Percentiles rank a stretch among this genome's conserved stretches.
These are phyloP conservation scores for Stagonosporopsis rhizophila DNA, from an alignment of 2,329 filamentous ascomycete species.

Conservation along the genomic window DNA sequence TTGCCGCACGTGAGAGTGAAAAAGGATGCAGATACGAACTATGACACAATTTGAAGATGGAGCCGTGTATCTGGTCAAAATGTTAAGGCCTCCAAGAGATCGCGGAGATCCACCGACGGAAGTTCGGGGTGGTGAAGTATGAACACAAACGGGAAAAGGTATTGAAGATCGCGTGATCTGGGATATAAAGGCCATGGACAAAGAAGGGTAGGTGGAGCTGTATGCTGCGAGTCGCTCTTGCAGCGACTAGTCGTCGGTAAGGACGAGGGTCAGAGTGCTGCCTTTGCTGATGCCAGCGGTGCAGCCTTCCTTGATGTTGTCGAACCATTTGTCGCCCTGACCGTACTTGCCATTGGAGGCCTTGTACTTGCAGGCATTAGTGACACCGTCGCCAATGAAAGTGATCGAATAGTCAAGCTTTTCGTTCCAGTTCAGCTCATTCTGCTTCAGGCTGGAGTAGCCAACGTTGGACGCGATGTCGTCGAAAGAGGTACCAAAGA, in stretches of 20 bases:
- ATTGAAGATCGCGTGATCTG: slow-evolving; percentile 10
- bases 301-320: slow-evolving; percentile 67
- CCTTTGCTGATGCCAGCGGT: slow-evolving; percentile 56
- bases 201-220: background rate
- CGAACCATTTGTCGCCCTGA: slow-evolving; percentile 51
- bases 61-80: slow-evolving; percentile 2
- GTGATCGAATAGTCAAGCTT: slow-evolving; percentile 80
- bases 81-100: slow-evolving; percentile 20
- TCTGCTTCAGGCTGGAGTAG: slow-evolving; percentile 86
- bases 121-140: slow-evolving; percentile 31
- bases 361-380: slow-evolving; percentile 64
- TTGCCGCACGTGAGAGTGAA: background rate
- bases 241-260: slow-evolving; percentile 32
- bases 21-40: background rate
- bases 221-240: background rate
- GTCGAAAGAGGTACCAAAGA: slow-evolving; percentile 79
- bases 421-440: slow-evolving; percentile 73
- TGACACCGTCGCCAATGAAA: slow-evolving; percentile 70
- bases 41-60: background rate
- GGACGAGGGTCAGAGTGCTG: slow-evolving; percentile 36
- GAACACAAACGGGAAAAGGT: slow-evolving; percentile 22
- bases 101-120: slow-evolving; percentile 27
- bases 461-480: slow-evolving; percentile 56
- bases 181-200: slow-evolving; percentile 13
- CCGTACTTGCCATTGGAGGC: slow-evolving; percentile 71